phyloP scores from a whole-genome alignment of 306 rosid genomes.

The Trifolium pratense region DNA sequence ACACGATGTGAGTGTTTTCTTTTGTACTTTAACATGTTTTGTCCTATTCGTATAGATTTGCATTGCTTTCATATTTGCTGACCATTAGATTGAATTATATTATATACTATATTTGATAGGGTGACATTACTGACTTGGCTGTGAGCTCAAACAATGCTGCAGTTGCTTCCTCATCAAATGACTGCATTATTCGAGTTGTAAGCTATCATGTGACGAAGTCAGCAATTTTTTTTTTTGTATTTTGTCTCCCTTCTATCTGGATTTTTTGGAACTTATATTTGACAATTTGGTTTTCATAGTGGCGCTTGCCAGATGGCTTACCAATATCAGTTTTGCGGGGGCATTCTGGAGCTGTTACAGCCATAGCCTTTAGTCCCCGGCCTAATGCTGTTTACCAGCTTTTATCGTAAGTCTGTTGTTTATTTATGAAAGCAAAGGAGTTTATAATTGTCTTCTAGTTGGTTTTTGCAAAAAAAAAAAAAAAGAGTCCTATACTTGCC shows the following conservation, averaged over 20 bases:
- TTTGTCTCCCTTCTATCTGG: conserved; percentile 32
- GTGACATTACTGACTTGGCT: conserved; percentile 98
- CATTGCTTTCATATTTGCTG: conserved; percentile 28
- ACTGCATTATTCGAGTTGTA: conserved; percentile 93
- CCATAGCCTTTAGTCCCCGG: conserved; percentile 97
- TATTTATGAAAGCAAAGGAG: conserved; percentile 29
- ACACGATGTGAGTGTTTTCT: conserved; percentile 77
- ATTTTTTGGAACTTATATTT: conserved; percentile 37
- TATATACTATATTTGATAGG: conserved; percentile 56
- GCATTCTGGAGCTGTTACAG: conserved; percentile 98
- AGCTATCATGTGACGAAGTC: conserved; percentile 46
- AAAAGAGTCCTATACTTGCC: too few relatives aligned
- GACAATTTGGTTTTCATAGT: conserved; percentile 56
- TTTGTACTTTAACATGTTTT: conserved; percentile 28
- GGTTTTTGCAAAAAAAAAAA: not conserved
- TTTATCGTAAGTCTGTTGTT: conserved; percentile 79
- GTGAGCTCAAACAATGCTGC: conserved; percentile 96
- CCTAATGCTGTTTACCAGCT: conserved; percentile 81
- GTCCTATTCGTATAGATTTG: conserved; percentile 21
- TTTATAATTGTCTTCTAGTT: conserved; percentile 2
- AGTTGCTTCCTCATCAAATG: conserved; percentile 98
- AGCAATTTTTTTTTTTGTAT: not conserved
- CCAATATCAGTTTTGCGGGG: conserved; percentile 96
- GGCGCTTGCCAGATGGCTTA: conserved; percentile 98
- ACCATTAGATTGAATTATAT: conserved; percentile 39